A percentile compares a stretch with the other conserved stretches of the same genome.
Evolutionary conservation across 768 basidiomycete species (phyloP).

Genomic region (Dioszegia hungarica): DNA sequence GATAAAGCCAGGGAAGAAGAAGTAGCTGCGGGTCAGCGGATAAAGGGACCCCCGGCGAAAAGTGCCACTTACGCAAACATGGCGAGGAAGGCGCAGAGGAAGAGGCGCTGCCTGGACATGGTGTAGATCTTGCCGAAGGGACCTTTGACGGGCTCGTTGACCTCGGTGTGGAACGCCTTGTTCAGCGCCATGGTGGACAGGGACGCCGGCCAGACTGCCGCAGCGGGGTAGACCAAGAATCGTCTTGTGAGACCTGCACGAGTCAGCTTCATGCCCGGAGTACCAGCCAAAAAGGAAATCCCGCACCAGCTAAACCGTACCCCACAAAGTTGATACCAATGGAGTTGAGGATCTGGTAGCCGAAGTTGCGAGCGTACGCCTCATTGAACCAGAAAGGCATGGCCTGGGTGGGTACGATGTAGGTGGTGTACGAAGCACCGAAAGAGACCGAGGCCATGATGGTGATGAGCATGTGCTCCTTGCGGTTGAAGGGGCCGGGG

Average conservation of each 20-base stretch:
- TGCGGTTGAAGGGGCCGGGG: slow-evolving; percentile 40
- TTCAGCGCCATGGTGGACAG: slow-evolving; percentile 29
- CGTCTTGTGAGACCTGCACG: slow-evolving; percentile 53
- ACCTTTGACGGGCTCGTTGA: slow-evolving; percentile 94
- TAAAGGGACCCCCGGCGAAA: slow-evolving; percentile 15
- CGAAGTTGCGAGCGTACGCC: slow-evolving; percentile 38
- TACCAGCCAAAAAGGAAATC: too few species aligned
- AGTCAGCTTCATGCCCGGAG: too few species aligned
- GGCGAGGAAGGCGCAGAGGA: slow-evolving; percentile 17
- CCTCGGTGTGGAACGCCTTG: slow-evolving; percentile 46
- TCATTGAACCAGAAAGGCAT: slow-evolving; percentile 42
- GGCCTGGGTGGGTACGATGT: slow-evolving; percentile 34
- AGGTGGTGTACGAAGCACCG: slow-evolving; percentile 36
- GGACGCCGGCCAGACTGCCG: slow-evolving; percentile 26
- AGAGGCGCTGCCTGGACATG: slow-evolving; percentile 21
- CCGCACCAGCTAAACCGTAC: slow-evolving; percentile 86
- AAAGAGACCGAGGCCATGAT: slow-evolving; percentile 40
- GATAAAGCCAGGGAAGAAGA: slow-evolving; percentile 45
- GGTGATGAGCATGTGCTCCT: slow-evolving; percentile 46
- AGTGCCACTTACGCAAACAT: slow-evolving; percentile 23
- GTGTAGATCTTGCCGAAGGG: slow-evolving; percentile 60
- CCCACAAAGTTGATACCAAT: slow-evolving; percentile 85
- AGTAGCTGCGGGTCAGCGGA: slow-evolving; percentile 23
- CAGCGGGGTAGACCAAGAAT: slow-evolving; percentile 63
- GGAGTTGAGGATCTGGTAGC: slow-evolving; percentile 55